phyloP scores from a whole-genome alignment of 2,329 filamentous ascomycete species.

The Teratosphaeria viscida region DNA sequence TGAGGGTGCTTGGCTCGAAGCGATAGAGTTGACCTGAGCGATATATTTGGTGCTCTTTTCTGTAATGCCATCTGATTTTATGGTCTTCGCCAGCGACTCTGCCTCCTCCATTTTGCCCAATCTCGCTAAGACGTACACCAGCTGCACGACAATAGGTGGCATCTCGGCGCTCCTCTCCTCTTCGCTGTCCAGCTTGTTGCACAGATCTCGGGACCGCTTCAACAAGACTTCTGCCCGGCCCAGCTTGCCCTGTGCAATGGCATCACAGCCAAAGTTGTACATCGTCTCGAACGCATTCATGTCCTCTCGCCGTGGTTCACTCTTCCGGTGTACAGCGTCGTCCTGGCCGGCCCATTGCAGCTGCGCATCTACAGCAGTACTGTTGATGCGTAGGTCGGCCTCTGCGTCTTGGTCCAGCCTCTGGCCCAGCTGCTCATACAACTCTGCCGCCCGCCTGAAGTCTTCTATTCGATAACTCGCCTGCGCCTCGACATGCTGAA shows the following conservation, averaged over 20 bases:
- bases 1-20: slow-evolving; percentile 31
- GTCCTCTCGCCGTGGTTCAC: slow-evolving; percentile 47
- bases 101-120: slow-evolving; percentile 59
- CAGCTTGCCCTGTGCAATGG: slow-evolving; percentile 59
- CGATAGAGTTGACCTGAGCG: slow-evolving; percentile 54
- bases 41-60: slow-evolving; percentile 58
- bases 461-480: slow-evolving; percentile 64
- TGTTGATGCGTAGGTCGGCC: slow-evolving; percentile 67
- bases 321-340: slow-evolving; percentile 41
- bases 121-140: slow-evolving; percentile 59
- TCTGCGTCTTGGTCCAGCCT: slow-evolving; percentile 48
- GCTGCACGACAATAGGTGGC: slow-evolving; percentile 65
- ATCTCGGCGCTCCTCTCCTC: slow-evolving; percentile 67
- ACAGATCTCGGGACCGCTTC: slow-evolving; percentile 60
- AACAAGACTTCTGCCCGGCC: slow-evolving; percentile 55
- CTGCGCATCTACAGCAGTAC: slow-evolving; percentile 61
- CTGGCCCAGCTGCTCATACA: slow-evolving; percentile 51
- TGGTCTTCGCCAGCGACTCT: slow-evolving; percentile 48
- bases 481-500: slow-evolving; percentile 52
- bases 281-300: slow-evolving; percentile 70
- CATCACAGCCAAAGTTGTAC: slow-evolving; percentile 68
- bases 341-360: slow-evolving; percentile 56
- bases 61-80: slow-evolving; percentile 53
- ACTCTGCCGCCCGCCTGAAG: slow-evolving; percentile 54
- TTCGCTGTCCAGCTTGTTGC: slow-evolving; percentile 58